phyloP scores from a whole-genome alignment of 2,329 filamentous ascomycete species.

The Paracamarosporium sp. region DNA sequence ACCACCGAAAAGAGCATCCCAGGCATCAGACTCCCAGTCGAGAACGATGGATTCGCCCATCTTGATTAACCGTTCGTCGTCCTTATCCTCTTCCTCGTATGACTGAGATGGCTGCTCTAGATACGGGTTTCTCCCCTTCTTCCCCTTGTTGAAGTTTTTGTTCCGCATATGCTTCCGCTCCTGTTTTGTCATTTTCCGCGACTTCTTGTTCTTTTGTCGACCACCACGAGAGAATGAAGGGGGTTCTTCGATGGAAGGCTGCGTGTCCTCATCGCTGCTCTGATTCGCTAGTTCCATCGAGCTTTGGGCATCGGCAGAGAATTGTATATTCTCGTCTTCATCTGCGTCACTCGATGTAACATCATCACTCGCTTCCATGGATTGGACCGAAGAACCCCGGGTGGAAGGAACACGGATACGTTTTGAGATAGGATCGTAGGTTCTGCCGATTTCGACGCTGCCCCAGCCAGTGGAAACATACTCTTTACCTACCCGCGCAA shows the following conservation, averaged over 20 bases:
- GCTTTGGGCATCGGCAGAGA: slow-evolving; percentile 31
- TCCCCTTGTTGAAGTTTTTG: slow-evolving; percentile 42
- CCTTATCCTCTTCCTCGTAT: slow-evolving; percentile 45
- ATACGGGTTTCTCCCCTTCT: slow-evolving; percentile 35
- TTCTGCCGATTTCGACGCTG: slow-evolving; percentile 63
- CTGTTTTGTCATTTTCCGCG: slow-evolving; percentile 39
- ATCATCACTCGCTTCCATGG: slow-evolving; percentile 32
- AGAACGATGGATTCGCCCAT: slow-evolving; percentile 85
- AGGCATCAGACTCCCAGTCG: slow-evolving; percentile 79
- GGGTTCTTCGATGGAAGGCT: slow-evolving; percentile 30
- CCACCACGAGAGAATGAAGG: slow-evolving; percentile 31
- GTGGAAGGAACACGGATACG: slow-evolving; percentile 48
- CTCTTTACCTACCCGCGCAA: slow-evolving; percentile 62
- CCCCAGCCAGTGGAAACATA: slow-evolving; percentile 75
- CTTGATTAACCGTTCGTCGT: slow-evolving; percentile 72
- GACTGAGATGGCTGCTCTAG: slow-evolving; percentile 36
- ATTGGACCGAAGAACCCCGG: slow-evolving; percentile 43
- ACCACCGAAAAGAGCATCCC: slow-evolving; percentile 71
- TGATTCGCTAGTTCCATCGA: slow-evolving; percentile 38
- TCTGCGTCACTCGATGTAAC: slow-evolving; percentile 45
- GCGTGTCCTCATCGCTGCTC: slow-evolving; percentile 47
- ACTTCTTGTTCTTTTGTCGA: slow-evolving; percentile 40
- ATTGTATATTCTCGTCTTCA: slow-evolving; percentile 39
- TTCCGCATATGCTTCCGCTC: slow-evolving; percentile 39
- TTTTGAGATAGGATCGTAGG: slow-evolving; percentile 62